Evolutionary conservation across 176 grass and related monocot species (phyloP).

Genomic region (Alloteropsis semialata): DNA sequence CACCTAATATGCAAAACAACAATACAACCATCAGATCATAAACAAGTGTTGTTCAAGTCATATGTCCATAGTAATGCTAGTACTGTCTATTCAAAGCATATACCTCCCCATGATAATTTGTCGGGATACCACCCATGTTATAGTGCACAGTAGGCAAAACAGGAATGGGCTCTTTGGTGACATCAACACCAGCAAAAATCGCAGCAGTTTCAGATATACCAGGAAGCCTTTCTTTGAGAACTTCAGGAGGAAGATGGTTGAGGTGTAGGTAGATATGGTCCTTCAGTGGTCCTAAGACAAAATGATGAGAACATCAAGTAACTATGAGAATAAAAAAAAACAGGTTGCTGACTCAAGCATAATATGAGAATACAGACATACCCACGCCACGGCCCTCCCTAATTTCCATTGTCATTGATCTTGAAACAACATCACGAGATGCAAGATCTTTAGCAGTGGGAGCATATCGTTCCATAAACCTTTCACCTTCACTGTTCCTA

Average conservation of each 20-base stretch:
- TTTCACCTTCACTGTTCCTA: conserved; percentile 86
- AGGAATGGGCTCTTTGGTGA: conserved; percentile 96
- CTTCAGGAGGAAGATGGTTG: conserved; percentile 76
- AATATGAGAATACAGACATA: conserved; percentile 19
- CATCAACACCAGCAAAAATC: conserved; percentile 94
- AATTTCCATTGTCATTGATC: conserved; percentile 92
- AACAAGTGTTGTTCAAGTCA: not conserved
- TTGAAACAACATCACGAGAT: conserved; percentile 85
- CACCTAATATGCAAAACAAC: conserved; percentile 48
- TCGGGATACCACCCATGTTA: conserved; percentile 97
- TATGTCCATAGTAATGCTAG: conserved; percentile 5
- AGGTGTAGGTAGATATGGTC: conserved; percentile 89
- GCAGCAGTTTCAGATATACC: conserved; percentile 99
- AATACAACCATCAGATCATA: not conserved
- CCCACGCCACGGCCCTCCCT: conserved; percentile 84
- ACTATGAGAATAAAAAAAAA: not conserved
- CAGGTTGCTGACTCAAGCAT: not conserved
- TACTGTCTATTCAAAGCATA: conserved; percentile 21
- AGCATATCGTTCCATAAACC: conserved; percentile 88
- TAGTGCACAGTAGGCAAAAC: conserved; percentile 97
- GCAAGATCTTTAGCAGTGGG: conserved; percentile 83
- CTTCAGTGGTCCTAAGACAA: conserved; percentile 70
- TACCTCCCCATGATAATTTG: conserved; percentile 95
- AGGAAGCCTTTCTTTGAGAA: conserved; percentile 93
- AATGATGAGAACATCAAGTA: conserved; percentile 1